Conservation (phyloP, 2,329 filamentous ascomycete genomes). For the Incumbomyces lentus region DNA sequence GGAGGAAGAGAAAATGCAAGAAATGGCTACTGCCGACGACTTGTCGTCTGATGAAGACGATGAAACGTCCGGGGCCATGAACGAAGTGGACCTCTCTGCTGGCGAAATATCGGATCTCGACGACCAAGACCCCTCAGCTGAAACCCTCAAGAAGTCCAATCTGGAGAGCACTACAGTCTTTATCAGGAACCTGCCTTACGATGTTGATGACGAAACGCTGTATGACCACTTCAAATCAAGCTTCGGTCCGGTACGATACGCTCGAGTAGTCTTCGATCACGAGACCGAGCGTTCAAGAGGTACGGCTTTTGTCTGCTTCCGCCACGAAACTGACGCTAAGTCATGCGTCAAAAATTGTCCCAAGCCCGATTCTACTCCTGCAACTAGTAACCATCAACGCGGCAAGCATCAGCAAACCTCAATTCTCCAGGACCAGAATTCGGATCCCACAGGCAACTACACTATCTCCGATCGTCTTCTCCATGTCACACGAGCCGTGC, state of each 20-base stretch:
- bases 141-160: slow-evolving; percentile 21
- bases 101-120: slow-evolving; percentile 38
- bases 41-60: slow-evolving; percentile 30
- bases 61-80: slow-evolving; percentile 32
- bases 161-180: slow-evolving; percentile 69
- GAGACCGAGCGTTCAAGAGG: slow-evolving; percentile 78
- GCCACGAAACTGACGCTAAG: slow-evolving; percentile 62
- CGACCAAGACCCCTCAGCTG: slow-evolving; percentile 22
- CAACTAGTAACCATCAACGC: slow-evolving; percentile 1
- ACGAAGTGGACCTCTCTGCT: slow-evolving; percentile 32
- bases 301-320: slow-evolving; percentile 92
- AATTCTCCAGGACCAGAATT: slow-evolving; percentile 73
- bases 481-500: slow-evolving; percentile 74
- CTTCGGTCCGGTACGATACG: slow-evolving; percentile 84
- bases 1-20: slow-evolving; percentile 32
- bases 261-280: slow-evolving; percentile 78
- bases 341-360: slow-evolving; percentile 68
- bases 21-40: slow-evolving; percentile 34
- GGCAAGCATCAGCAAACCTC: slow-evolving; percentile 45
- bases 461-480: slow-evolving; percentile 83
- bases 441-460: slow-evolving; percentile 74
- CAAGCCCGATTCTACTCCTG: slow-evolving; percentile 36
- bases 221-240: slow-evolving; percentile 68
- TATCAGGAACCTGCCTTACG: slow-evolving; percentile 88
- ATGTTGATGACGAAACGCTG: slow-evolving; percentile 68